phyloP scores from a whole-genome alignment of 1,284 basidiomycete genomes.

The Sporisorium scitamineum region DNA sequence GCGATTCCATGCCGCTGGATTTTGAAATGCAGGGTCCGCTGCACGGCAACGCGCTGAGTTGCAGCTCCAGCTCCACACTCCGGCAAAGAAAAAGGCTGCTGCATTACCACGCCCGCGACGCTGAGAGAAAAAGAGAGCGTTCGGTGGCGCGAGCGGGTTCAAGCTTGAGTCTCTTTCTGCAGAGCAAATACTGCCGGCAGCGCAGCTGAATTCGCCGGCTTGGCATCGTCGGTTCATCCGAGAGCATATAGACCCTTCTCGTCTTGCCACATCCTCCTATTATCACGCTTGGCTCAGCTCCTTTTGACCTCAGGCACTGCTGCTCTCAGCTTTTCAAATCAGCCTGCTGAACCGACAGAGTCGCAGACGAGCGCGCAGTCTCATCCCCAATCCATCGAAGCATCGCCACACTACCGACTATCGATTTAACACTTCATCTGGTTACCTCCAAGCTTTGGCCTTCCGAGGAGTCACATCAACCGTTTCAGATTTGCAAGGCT shows the following conservation, averaged over 20 bases:
- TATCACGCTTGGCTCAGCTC: not conserved
- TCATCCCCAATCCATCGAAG: not conserved
- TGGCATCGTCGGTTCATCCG: not conserved
- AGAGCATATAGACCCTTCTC: not conserved
- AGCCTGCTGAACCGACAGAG: not conserved
- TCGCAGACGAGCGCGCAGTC: not conserved
- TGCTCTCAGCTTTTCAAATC: not conserved
- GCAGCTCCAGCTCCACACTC: not conserved
- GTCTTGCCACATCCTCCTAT: not conserved
- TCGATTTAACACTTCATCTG: not conserved
- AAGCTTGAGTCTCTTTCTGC: not conserved
- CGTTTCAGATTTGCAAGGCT: too few species aligned
- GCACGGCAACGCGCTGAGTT: not conserved
- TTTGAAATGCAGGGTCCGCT: slow-evolving; percentile 14
- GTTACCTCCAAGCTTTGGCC: not conserved
- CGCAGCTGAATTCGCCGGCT: slow-evolving; percentile 4
- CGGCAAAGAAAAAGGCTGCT: not conserved
- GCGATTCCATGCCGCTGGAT: not conserved
- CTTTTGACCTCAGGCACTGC: too few species aligned
- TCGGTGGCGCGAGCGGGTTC: slow-evolving; percentile 3
- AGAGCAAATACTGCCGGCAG: not conserved
- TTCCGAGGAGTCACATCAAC: not conserved
- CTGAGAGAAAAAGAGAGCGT: not conserved
- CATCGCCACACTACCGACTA: not conserved
- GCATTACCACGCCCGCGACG: not conserved